Base-by-base conservation (phyloP, 1,284 basidiomycete species). In the Apiotrichum mycotoxinovorans region DNA sequence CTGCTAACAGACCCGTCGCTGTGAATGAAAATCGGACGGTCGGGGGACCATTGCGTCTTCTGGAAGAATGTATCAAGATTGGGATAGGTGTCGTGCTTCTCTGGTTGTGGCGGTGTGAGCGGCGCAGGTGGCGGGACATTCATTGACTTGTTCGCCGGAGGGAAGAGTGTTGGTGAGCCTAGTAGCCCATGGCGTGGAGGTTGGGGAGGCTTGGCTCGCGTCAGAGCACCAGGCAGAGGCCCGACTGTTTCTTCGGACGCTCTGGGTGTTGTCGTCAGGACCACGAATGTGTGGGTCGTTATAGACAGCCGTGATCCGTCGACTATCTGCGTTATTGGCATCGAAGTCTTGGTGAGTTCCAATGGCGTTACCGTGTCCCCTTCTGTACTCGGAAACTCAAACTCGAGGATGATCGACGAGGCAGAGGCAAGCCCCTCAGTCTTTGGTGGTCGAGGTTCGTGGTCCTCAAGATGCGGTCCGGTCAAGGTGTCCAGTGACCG, bases 251-350 rank as follows among this genome's bases (percentile, higher is more conserved):
- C 40, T 5, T 41, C 20, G 20, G n/a, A 20, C 9, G n/a, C 40
- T 47, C 44, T 5, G 63, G 58, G 17, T 68, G 62, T 65, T 3
- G 69, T 62, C 14, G 70, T 71, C 54, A 75, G 62, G 49, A 72
- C 57, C 1, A 58, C 58, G 33, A 66, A 71, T 4, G 64, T 63
- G 42, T 71, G 69, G 1, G 68, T 65, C 10, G 51, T 44, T 40
- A 69, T 56, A 12, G 42, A 53, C 0, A 43, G 52, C 45, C 52
- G 30, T 1, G 25, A 23, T 20, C 44, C 37, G 26, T 34, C n/a
- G 23, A 58, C 57, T 51, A 41, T 12, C 9, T 41, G 40, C 20
- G 57, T 61, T 4, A 71, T 65, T 1, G 72, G 69, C 54, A 70
- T 43, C 2, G 52, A 38, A 12, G 70, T 67, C 56, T 70, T 70